A percentile compares a stretch with the other conserved stretches of the same genome.
Evolutionary conservation across 345 rosid species (phyloP).

Genomic region (Euphorbia peplus): DNA sequence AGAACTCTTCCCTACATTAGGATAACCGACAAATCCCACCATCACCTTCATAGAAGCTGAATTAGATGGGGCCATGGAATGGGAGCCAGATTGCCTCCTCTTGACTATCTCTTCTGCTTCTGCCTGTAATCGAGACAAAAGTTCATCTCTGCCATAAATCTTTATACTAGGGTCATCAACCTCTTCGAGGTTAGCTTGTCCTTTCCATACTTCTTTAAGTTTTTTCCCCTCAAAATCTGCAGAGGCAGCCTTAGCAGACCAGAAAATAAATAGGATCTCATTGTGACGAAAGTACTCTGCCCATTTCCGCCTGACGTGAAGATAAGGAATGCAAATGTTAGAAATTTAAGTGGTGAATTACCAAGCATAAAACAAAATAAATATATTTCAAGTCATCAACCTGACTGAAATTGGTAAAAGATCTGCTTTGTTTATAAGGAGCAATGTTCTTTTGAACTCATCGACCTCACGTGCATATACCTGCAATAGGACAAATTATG

Average conservation of each 20-base stretch:
- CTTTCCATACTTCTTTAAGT: conserved; percentile 36
- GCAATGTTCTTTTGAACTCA: conserved; percentile 71
- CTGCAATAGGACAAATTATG: conserved; percentile 29
- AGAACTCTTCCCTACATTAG: conserved; percentile 94
- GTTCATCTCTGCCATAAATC: conserved; percentile 77
- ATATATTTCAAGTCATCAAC: conserved; percentile 26
- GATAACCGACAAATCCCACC: conserved; percentile 92
- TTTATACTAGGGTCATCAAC: conserved; percentile 52
- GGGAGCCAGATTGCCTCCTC: conserved; percentile 42
- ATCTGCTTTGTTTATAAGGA: conserved; percentile 93
- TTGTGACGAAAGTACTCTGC: conserved; percentile 57
- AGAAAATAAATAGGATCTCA: conserved; percentile 65
- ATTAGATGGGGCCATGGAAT: conserved; percentile 26
- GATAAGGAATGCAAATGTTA: conserved; percentile 15
- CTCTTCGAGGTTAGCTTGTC: conserved; percentile 26
- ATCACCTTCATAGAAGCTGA: conserved; percentile 41
- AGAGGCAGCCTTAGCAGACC: conserved; percentile 95
- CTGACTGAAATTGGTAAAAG: conserved; percentile 73
- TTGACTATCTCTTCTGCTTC: conserved; percentile 76
- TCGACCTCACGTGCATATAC: conserved; percentile 79
- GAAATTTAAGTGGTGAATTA: conserved; percentile 2
- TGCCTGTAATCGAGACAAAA: conserved; percentile 58
- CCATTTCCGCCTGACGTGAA: conserved; percentile 68
- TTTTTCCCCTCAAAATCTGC: conserved; percentile 71
- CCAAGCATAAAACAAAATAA: not conserved